Conservation (phyloP, 495 filamentous ascomycete species). For the Pyrenula aspistea region DNA sequence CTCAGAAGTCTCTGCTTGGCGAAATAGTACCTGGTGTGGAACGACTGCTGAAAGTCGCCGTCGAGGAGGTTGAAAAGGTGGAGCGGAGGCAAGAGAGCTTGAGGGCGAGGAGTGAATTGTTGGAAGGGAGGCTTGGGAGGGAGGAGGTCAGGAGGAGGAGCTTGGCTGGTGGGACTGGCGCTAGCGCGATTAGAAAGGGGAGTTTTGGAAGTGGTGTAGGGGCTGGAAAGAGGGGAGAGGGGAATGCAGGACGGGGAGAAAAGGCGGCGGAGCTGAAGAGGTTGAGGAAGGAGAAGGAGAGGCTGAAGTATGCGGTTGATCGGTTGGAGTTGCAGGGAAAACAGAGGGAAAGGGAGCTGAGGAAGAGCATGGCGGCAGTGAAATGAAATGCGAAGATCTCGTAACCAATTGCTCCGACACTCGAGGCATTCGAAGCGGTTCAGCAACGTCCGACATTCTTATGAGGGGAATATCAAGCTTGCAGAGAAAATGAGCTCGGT, state of each 20-base stretch:
- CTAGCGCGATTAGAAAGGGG: conserved; percentile 11
- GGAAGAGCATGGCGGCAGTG: conserved; percentile 60
- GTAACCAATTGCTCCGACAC: no score
- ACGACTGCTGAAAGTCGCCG: conserved; percentile 49
- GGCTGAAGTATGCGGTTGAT: conserved; percentile 66
- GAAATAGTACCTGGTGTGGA: conserved; percentile 67
- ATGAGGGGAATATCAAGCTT: no score
- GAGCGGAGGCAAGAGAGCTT: conserved; percentile 57
- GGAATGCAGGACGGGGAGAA: conserved; percentile 23
- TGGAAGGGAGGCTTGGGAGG: conserved; percentile 47
- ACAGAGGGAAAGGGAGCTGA: conserved; percentile 60
- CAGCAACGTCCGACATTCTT: no score
- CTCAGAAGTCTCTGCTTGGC: conserved; percentile 55
- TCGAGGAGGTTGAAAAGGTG: conserved; percentile 58
- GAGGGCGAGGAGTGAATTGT: conserved; percentile 57
- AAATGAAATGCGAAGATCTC: no score
- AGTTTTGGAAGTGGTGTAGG: no score
- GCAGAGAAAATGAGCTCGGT: no score
- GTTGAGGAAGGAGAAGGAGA: conserved; percentile 62
- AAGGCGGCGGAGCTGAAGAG: conserved; percentile 51
- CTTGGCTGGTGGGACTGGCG: no score
- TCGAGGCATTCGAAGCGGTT: no score
- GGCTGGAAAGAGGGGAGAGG: conserved; percentile 14
- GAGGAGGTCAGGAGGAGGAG: conserved; percentile 22
- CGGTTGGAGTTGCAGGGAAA: conserved; percentile 54